phyloP scores from a whole-genome alignment of 495 filamentous ascomycete species.

The Hypoxylon crocopeplum region DNA sequence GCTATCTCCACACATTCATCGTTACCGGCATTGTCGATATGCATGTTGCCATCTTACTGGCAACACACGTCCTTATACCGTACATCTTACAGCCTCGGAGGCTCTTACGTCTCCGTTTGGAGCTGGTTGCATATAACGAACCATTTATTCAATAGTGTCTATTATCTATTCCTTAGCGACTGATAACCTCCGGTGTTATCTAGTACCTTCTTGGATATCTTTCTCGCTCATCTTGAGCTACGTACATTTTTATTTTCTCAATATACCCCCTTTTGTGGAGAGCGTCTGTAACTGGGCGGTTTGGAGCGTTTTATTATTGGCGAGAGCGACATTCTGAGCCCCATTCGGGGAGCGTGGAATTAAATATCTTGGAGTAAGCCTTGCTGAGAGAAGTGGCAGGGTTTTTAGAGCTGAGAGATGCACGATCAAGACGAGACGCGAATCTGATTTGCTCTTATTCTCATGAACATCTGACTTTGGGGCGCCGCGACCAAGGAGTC shows the following conservation, averaged over 20 bases:
- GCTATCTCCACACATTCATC: neutral
- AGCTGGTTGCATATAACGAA: conserved; percentile 35
- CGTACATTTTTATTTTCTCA: conserved; percentile 27
- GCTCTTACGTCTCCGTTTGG: conserved; percentile 1
- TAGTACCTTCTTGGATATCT: conserved; percentile 18
- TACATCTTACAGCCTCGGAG: conserved; percentile 14
- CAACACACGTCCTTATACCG: neutral
- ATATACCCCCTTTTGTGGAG: conserved; percentile 32
- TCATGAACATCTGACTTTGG: conserved; percentile 23
- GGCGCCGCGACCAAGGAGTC: conserved; percentile 21
- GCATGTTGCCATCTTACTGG: neutral
- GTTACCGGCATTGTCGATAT: conserved; percentile 8
- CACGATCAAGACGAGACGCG: conserved; percentile 36
- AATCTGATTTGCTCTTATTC: conserved; percentile 30
- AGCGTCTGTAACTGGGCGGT: conserved; percentile 11
- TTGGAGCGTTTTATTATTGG: conserved; percentile 22
- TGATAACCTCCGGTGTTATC: conserved; percentile 17
- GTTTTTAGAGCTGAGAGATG: conserved; percentile 21
- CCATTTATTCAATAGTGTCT: conserved; percentile 31
- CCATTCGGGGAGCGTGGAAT: no score
- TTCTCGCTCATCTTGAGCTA: conserved; percentile 21
- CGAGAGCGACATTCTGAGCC: no score
- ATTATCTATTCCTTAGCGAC: conserved; percentile 21
- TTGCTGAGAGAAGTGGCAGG: conserved; percentile 8
- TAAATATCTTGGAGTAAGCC: neutral